These are phyloP conservation scores for Kalmusia sp. DNA, from an alignment of 2,329 filamentous ascomycete species.

Conservation along the genomic window DNA sequence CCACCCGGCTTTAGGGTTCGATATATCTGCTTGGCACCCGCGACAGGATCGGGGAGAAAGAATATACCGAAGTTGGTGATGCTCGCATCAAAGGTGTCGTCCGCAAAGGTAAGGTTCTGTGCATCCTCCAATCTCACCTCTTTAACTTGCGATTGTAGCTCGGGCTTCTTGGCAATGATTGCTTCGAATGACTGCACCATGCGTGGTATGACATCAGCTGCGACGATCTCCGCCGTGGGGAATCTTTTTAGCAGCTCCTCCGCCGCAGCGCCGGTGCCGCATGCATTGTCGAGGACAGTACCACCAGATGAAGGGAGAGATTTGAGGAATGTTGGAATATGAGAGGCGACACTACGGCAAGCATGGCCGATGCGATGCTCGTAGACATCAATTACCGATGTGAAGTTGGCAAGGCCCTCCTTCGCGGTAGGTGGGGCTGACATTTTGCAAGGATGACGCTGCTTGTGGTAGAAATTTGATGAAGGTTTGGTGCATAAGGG, in stretches of 20 bases:
- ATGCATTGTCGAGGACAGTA: slow-evolving; percentile 23
- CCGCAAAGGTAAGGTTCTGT: slow-evolving; percentile 7
- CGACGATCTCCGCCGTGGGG: not conserved
- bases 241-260: slow-evolving; percentile 5
- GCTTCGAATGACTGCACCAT: slow-evolving; percentile 10
- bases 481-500: no score
- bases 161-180: slow-evolving; percentile 2
- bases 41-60: slow-evolving; percentile 30
- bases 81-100: slow-evolving; percentile 36
- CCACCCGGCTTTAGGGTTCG: slow-evolving; percentile 40
- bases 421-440: not conserved
- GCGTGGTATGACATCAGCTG: slow-evolving; percentile 6
- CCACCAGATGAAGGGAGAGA: slow-evolving; percentile 10
- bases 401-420: slow-evolving; percentile 5
- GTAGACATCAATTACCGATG: slow-evolving; percentile 9
- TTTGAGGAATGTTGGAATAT: slow-evolving; percentile 6
- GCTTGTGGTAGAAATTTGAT: not conserved
- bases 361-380: slow-evolving; percentile 11
- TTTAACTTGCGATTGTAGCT: not conserved
- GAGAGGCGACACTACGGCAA: slow-evolving; percentile 7
- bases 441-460: not conserved
- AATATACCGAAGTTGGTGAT: slow-evolving; percentile 45
- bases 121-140: slow-evolving; percentile 5
- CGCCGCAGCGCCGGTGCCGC: slow-evolving; percentile 19
- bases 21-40: slow-evolving; percentile 37